Conservation (phyloP, 2,329 filamentous ascomycete species). For the Aureobasidium melanogenum region DNA sequence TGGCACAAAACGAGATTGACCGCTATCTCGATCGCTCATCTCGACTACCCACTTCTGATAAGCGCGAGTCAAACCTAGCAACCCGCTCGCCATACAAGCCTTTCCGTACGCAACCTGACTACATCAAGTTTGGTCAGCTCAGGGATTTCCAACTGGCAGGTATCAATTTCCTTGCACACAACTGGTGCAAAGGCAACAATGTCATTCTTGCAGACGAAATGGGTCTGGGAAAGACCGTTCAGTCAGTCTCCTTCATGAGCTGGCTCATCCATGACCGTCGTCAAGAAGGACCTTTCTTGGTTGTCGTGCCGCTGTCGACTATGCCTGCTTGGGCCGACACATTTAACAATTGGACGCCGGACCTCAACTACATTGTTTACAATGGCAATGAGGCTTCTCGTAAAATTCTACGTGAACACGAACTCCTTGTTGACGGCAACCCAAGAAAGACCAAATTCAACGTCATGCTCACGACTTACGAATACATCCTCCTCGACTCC, state of each 20-base stretch:
- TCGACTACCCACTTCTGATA: slow-evolving; percentile 72
- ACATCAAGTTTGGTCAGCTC: slow-evolving; percentile 75
- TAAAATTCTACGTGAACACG: slow-evolving; percentile 79
- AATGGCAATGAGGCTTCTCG: slow-evolving; percentile 82
- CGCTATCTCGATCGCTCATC: slow-evolving; percentile 78
- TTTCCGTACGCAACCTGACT: slow-evolving; percentile 75
- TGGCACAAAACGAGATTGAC: slow-evolving; percentile 85
- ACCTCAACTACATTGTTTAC: slow-evolving; percentile 95
- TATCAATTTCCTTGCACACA: slow-evolving; percentile 89
- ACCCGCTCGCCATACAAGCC: slow-evolving; percentile 63
- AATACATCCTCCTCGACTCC: slow-evolving; percentile 84
- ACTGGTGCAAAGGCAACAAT: slow-evolving; percentile 90
- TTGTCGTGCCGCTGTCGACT: slow-evolving; percentile 93
- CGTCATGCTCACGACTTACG: slow-evolving; percentile 93
- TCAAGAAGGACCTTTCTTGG: slow-evolving; percentile 91
- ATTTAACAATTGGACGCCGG: slow-evolving; percentile 91
- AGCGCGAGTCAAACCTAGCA: slow-evolving; percentile 62
- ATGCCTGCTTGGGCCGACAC: slow-evolving; percentile 98
- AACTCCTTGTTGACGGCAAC: slow-evolving; percentile 79
- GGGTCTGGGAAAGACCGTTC: slow-evolving; percentile 96
- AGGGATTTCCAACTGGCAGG: slow-evolving; percentile 90
- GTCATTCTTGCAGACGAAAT: slow-evolving; percentile 98
- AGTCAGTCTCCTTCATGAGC: slow-evolving; percentile 93
- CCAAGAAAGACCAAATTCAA: slow-evolving; percentile 90
- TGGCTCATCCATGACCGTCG: slow-evolving; percentile 85